Percentiles rank a stretch among this genome's conserved stretches.
Evolutionary conservation across 768 basidiomycete genomes (phyloP).

Genomic region (Leccinum subtestaceum): DNA sequence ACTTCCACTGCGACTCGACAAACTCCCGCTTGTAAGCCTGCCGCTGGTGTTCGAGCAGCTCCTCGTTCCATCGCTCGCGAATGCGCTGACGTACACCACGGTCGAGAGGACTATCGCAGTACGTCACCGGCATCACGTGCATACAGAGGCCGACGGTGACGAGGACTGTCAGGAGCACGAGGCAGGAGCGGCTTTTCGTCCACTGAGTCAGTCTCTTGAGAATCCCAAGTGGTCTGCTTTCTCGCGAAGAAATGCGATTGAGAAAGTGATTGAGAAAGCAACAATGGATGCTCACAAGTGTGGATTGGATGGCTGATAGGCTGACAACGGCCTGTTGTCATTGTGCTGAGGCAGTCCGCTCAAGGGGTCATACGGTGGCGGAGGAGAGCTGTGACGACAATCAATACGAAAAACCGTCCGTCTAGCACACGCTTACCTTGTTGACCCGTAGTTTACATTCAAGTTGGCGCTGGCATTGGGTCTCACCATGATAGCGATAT

Average conservation of each 20-base stretch:
- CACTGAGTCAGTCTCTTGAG: not conserved
- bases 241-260: not conserved
- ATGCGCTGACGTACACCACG: conserved; percentile 20
- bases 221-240: not conserved
- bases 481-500: not conserved
- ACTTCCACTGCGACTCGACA: conserved; percentile 16
- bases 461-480: not conserved
- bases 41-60: conserved; percentile 18
- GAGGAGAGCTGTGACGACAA: not conserved
- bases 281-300: not conserved
- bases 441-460: not conserved
- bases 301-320: not conserved
- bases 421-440: not conserved
- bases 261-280: not conserved
- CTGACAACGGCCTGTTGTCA: not conserved
- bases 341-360: not conserved
- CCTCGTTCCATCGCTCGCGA: conserved; percentile 20
- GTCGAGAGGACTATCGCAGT: conserved; percentile 10
- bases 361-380: not conserved
- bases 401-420: not conserved
- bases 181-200: not conserved
- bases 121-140: not conserved
- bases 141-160: not conserved
- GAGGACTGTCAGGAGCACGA: not conserved
- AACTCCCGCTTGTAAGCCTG: conserved; percentile 6